phyloP scores from a whole-genome alignment of 768 basidiomycete species.

The Kwoniella sp. region DNA sequence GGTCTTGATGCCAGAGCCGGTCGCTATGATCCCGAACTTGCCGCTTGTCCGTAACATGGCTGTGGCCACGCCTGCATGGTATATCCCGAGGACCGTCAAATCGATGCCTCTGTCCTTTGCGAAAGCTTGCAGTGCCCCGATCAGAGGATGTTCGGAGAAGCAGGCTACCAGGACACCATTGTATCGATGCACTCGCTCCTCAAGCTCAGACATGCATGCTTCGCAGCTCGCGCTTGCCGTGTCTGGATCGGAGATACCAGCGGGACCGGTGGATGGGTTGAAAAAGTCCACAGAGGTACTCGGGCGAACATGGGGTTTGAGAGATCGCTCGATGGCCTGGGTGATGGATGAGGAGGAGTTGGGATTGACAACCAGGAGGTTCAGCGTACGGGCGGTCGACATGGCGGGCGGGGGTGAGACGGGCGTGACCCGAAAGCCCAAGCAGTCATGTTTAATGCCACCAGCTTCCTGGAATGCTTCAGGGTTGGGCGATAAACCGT shows the following conservation, averaged over 20 bases:
- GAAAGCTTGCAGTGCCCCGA: slow-evolving; percentile 8
- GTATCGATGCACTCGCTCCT: not conserved
- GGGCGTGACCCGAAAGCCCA: no score
- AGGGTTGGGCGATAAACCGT: no score
- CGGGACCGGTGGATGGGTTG: slow-evolving; percentile 25
- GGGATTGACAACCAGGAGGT: slow-evolving; percentile 27
- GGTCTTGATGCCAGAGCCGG: slow-evolving; percentile 19
- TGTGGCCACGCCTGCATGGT: slow-evolving; percentile 22
- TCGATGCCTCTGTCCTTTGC: not conserved
- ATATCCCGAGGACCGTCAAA: slow-evolving; percentile 23
- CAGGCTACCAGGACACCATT: slow-evolving; percentile 20
- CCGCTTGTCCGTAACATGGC: slow-evolving; percentile 16
- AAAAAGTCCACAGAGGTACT: slow-evolving; percentile 11
- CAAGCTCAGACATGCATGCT: slow-evolving; percentile 25
- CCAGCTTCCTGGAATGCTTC: no score
- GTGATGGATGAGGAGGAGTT: slow-evolving; percentile 34
- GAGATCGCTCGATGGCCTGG: slow-evolving; percentile 11
- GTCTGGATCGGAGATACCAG: slow-evolving; percentile 21
- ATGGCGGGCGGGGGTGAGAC: not conserved
- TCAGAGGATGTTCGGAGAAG: slow-evolving; percentile 33
- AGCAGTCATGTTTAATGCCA: no score
- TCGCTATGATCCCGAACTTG: slow-evolving; percentile 28
- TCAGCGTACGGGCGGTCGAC: not conserved
- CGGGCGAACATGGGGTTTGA: slow-evolving; percentile 7
- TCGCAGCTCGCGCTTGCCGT: slow-evolving; percentile 17